These are phyloP conservation scores for Logfia minima DNA, from an alignment of 129 eudicot genomes.

Conservation along the genomic window DNA sequence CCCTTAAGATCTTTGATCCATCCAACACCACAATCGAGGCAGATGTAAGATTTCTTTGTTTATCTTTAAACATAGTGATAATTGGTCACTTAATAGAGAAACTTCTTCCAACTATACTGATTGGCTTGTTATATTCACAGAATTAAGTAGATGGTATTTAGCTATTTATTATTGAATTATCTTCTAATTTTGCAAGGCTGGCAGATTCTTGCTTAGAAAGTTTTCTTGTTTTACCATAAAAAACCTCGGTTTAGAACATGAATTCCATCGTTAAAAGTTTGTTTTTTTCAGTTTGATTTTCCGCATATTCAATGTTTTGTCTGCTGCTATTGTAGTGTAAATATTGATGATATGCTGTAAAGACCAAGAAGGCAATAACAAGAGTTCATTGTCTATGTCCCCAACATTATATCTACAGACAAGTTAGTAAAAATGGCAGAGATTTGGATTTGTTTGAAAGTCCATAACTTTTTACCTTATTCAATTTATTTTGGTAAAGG, in stretches of 20 bases:
- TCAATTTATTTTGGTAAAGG: background rate
- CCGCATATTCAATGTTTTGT: conserved; percentile 22
- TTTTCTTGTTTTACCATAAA: conserved; percentile 34
- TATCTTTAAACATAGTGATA: background rate
- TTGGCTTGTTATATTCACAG: conserved; percentile 3
- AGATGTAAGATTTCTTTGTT: conserved; percentile 6
- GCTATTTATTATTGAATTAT: background rate
- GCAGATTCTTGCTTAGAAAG: conserved; percentile 29
- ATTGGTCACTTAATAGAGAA: conserved; percentile 1
- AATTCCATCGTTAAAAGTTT: conserved; percentile 14
- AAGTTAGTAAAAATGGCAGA: background rate
- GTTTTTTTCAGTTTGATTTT: conserved; percentile 17
- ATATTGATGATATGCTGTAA: conserved; percentile 7
- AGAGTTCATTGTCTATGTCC: conserved; percentile 2
- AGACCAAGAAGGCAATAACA: conserved; percentile 5
- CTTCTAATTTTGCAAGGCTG: conserved; percentile 22
- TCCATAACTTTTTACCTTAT: background rate
- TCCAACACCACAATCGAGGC: conserved; percentile 45
- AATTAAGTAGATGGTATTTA: conserved; percentile 13
- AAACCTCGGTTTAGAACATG: conserved; percentile 12
- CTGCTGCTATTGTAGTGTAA: background rate
- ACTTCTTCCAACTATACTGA: background rate
- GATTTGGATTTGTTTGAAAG: background rate
- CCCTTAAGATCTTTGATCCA: conserved; percentile 35
- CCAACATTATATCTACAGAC: background rate